Evolutionary conservation across 768 basidiomycete genomes (phyloP).

Genomic region (Pisolithus albus): DNA sequence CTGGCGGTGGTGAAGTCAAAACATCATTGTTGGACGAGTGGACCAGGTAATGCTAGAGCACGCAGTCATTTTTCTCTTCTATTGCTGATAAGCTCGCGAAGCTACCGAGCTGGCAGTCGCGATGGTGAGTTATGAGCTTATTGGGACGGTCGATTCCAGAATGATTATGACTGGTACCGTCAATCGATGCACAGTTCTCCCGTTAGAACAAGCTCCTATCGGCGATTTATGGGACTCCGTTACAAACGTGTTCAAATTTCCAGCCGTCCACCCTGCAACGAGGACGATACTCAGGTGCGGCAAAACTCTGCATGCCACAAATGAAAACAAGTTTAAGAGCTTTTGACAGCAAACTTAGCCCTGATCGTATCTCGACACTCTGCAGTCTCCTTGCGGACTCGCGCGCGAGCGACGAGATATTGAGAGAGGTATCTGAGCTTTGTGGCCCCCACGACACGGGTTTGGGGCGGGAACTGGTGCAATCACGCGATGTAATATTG

Average conservation of each 20-base stretch:
- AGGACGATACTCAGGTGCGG: slow-evolving; percentile 15
- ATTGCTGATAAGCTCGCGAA: slow-evolving; percentile 11
- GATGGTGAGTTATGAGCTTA: slow-evolving; percentile 11
- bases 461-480: slow-evolving; percentile 63
- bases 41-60: slow-evolving; percentile 15
- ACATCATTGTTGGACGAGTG: slow-evolving; percentile 14
- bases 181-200: slow-evolving; percentile 13
- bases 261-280: slow-evolving; percentile 1
- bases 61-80: slow-evolving; percentile 2
- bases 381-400: slow-evolving; percentile 41
- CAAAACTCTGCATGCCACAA: background rate
- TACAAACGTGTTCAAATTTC: slow-evolving; percentile 24
- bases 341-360: slow-evolving; percentile 8
- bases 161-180: background rate
- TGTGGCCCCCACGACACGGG: slow-evolving; percentile 84
- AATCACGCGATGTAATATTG: slow-evolving; percentile 43
- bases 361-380: slow-evolving; percentile 6
- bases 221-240: slow-evolving; percentile 26
- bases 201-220: slow-evolving; percentile 6
- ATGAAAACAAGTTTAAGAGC: slow-evolving; percentile 3
- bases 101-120: slow-evolving; percentile 8
- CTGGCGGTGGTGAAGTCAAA: slow-evolving; percentile 8
- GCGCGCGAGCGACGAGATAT: slow-evolving; percentile 62
- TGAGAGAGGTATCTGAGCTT: slow-evolving; percentile 69
- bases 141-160: background rate